Conservation (phyloP, 352 stramenopile species). For the Plasmopara viticola region DNA sequence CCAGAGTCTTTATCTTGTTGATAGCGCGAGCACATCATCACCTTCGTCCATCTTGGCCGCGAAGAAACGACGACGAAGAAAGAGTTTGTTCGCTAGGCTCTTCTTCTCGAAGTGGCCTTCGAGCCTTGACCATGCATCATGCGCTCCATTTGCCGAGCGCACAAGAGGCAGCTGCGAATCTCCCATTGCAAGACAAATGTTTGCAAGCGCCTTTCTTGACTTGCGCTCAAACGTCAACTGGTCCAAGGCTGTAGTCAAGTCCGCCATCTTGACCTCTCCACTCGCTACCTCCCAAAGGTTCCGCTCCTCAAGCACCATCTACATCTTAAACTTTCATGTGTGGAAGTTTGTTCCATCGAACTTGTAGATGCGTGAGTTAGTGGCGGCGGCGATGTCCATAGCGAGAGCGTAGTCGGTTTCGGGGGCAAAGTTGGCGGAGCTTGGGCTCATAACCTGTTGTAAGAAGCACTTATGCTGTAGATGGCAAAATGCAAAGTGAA, state of each 20-base stretch:
- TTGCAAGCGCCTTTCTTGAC: too few species aligned
- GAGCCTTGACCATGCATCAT: constrained; percentile 9
- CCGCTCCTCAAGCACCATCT: constrained; percentile 23
- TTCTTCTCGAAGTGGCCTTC: constrained; percentile 16
- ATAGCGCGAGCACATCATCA: constrained; percentile 9
- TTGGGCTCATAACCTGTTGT: too few species aligned
- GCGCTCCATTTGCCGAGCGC: too few species aligned
- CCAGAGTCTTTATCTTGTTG: too few species aligned
- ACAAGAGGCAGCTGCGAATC: too few species aligned
- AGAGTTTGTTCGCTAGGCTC: constrained; percentile 8
- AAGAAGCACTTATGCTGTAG: neutral
- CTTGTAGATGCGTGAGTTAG: neutral
- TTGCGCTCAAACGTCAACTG: too few species aligned
- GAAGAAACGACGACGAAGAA: neutral
- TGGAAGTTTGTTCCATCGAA: constrained; percentile 6
- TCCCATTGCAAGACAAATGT: too few species aligned
- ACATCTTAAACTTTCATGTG: constrained; percentile 27
- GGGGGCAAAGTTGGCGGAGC: too few species aligned
- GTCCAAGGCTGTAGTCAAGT: too few species aligned
- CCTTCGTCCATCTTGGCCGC: constrained; percentile 8
- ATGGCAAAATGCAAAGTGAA: neutral
- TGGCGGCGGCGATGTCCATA: too few species aligned
- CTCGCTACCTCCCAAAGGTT: constrained; percentile 10
- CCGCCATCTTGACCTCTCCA: too few species aligned
- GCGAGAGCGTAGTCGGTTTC: too few species aligned